Percentiles rank a stretch among this genome's conserved stretches.
Conservation (phyloP, 2,329 filamentous ascomycete genomes). For the Sporothrix protearum region DNA sequence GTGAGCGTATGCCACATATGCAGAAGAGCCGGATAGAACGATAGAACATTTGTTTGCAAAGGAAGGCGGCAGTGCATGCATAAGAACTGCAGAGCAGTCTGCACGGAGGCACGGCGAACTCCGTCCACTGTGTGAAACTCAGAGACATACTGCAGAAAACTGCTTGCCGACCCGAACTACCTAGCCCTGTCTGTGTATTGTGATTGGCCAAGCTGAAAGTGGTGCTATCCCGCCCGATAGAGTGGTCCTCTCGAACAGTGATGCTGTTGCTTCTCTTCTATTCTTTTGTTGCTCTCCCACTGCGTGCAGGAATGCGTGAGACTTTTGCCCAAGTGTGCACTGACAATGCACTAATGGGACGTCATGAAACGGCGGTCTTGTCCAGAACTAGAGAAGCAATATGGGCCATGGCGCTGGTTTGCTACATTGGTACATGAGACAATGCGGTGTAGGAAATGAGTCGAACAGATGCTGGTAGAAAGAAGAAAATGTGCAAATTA, state of each 20-base stretch:
- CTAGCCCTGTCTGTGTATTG: neutral
- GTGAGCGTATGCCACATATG: constrained; percentile 6
- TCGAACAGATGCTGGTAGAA: neutral
- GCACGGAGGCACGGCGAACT: neutral
- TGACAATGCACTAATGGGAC: neutral
- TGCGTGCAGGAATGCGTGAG: neutral
- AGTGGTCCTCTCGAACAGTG: neutral
- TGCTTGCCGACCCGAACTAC: neutral
- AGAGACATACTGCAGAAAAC: neutral
- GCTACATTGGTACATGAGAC: neutral
- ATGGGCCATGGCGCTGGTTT: neutral
- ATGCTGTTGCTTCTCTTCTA: neutral
- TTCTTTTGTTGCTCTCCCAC: neutral
- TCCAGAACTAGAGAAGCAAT: neutral
- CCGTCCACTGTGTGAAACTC: neutral
- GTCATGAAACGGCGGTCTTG: constrained; percentile 7
- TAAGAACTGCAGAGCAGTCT: neutral
- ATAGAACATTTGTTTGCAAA: neutral
- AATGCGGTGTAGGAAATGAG: neutral
- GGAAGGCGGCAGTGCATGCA: constrained; percentile 7
- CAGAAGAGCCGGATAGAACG: neutral
- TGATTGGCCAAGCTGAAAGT: neutral
- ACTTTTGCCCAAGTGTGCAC: neutral
- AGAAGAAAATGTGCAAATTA: neutral
- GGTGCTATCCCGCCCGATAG: neutral